phyloP scores from a whole-genome alignment of 2,329 filamentous ascomycete species.

The Dissoconium aciculare region DNA sequence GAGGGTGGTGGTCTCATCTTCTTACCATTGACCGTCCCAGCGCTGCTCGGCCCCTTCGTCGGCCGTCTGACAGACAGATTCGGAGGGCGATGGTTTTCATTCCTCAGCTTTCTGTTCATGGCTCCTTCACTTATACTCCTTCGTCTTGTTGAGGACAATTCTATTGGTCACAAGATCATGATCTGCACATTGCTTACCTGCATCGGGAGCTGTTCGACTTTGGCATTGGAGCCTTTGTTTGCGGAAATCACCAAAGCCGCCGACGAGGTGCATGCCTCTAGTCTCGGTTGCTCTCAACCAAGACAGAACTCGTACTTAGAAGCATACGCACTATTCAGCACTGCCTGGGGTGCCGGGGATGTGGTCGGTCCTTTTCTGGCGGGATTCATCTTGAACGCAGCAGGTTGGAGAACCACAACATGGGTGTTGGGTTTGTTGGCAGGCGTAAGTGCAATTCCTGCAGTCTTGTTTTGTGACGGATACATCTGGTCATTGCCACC shows the following conservation, averaged over 20 bases:
- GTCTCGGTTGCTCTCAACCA: conserved; percentile 5
- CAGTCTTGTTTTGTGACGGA: conserved; percentile 15
- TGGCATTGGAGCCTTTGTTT: conserved; percentile 12
- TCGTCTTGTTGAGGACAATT: conserved; percentile 9
- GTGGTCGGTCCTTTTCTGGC: conserved; percentile 15
- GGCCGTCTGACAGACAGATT: conserved; percentile 11
- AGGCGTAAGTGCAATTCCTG: conserved; percentile 34
- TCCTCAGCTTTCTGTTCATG: conserved; percentile 8
- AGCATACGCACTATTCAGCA: conserved; percentile 34
- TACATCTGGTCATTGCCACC: no score
- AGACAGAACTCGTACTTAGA: conserved; percentile 33
- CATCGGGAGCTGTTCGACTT: conserved; percentile 11
- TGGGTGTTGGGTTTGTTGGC: conserved; percentile 23
- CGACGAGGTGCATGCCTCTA: conserved; percentile 6
- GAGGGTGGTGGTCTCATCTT: conserved; percentile 14
- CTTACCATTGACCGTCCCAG: conserved; percentile 12
- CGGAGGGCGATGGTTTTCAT: conserved; percentile 11
- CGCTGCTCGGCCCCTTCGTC: conserved; percentile 13
- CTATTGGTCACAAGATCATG: conserved; percentile 7
- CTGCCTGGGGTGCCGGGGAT: conserved; percentile 15
- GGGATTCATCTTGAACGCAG: conserved; percentile 13
- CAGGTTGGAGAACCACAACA: conserved; percentile 16
- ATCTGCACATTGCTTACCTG: conserved; percentile 10
- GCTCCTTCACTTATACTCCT: conserved; percentile 9
- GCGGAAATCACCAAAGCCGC: conserved; percentile 13